Percentiles rank a stretch among this genome's conserved stretches.
Evolutionary conservation across 805 yeast species (phyloP).

Genomic region (Kuraishia hungarica): DNA sequence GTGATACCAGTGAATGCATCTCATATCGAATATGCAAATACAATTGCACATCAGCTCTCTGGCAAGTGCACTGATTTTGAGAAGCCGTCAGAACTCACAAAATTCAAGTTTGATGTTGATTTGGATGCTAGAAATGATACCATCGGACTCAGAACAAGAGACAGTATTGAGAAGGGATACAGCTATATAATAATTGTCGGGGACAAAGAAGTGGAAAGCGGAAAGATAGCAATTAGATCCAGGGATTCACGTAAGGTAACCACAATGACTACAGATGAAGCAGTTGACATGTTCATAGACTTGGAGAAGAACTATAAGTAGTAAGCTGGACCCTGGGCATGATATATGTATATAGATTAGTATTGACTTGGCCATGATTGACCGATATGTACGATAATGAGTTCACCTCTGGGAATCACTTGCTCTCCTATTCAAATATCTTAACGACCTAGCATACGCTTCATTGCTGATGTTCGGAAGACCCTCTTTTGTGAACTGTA

Average conservation of each 20-base stretch:
- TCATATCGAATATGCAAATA: slow-evolving; percentile 47
- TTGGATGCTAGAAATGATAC: slow-evolving; percentile 70
- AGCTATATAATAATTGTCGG: slow-evolving; percentile 82
- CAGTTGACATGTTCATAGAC: slow-evolving; percentile 40
- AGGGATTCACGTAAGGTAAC: slow-evolving; percentile 39
- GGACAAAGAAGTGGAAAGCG: slow-evolving; percentile 62
- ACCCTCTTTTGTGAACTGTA: slow-evolving; percentile 6
- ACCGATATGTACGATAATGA: too few relatives aligned
- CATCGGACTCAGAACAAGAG: slow-evolving; percentile 72
- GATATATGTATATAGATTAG: not conserved
- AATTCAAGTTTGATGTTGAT: slow-evolving; percentile 63
- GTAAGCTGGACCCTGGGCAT: slow-evolving; percentile 1
- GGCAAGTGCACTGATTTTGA: slow-evolving; percentile 32
- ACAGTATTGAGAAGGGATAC: slow-evolving; percentile 67
- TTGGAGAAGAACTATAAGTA: slow-evolving; percentile 42
- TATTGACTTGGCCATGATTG: too few relatives aligned
- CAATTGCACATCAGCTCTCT: slow-evolving; percentile 34
- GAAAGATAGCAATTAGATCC: slow-evolving; percentile 56
- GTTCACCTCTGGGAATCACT: not conserved
- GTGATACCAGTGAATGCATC: slow-evolving; percentile 70
- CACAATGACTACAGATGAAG: slow-evolving; percentile 39
- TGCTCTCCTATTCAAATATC: not conserved
- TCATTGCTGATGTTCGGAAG: slow-evolving; percentile 5
- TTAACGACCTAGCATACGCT: not conserved
- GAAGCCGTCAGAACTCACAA: slow-evolving; percentile 45